phyloP scores from a whole-genome alignment of 495 filamentous ascomycete species.

The Echria macrotheca region DNA sequence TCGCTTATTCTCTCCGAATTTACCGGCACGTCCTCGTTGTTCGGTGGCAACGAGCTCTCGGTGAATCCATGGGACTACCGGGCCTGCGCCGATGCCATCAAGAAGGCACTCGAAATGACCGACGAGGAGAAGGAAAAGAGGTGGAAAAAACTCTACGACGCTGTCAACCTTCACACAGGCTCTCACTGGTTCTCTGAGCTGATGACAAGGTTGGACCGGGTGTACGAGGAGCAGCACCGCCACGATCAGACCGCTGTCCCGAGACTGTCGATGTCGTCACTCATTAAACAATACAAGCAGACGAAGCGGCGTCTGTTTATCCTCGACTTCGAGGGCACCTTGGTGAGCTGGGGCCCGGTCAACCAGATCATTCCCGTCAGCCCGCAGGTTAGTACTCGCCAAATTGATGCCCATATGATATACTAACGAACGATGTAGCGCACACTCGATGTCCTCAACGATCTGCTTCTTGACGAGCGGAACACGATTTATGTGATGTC shows the following conservation, averaged over 20 bases:
- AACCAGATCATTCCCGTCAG: slow-evolving; percentile 75
- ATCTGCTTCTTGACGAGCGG: slow-evolving; percentile 65
- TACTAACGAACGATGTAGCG: slow-evolving; percentile 29
- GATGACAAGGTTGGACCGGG: slow-evolving; percentile 57
- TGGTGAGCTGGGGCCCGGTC: slow-evolving; percentile 77
- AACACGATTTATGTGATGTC: slow-evolving; percentile 96
- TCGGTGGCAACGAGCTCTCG: slow-evolving; percentile 66
- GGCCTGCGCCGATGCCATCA: slow-evolving; percentile 76
- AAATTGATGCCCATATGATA: no score
- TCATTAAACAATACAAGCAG: slow-evolving; percentile 59
- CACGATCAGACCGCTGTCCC: slow-evolving; percentile 81
- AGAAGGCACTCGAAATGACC: slow-evolving; percentile 69
- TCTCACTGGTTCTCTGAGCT: slow-evolving; percentile 76
- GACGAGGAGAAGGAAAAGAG: slow-evolving; percentile 65
- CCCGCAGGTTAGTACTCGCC: slow-evolving; percentile 54
- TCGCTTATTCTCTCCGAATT: slow-evolving; percentile 91
- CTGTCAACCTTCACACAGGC: slow-evolving; percentile 75
- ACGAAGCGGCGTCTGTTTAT: slow-evolving; percentile 71
- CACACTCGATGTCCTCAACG: slow-evolving; percentile 71
- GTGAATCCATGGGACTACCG: slow-evolving; percentile 94
- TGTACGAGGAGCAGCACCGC: slow-evolving; percentile 74
- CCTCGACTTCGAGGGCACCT: slow-evolving; percentile 86
- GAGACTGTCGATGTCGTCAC: slow-evolving; percentile 60
- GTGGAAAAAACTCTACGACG: slow-evolving; percentile 67
- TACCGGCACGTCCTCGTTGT: slow-evolving; percentile 82